These are phyloP conservation scores for Vigna unguiculata DNA, from an alignment of 306 rosid genomes.

Conservation along the genomic window DNA sequence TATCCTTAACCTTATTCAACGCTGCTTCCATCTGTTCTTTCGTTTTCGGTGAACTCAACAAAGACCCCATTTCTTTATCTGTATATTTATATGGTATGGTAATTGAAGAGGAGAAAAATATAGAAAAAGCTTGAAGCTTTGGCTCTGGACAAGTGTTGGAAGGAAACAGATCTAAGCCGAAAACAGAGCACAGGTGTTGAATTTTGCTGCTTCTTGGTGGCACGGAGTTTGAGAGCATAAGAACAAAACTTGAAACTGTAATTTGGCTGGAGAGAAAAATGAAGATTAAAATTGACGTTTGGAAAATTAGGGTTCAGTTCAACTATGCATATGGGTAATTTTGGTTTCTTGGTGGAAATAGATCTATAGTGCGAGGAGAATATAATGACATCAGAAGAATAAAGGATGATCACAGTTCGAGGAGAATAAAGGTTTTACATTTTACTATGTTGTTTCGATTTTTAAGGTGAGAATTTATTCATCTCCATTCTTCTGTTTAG, in stretches of 20 bases:
- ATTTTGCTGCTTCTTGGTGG: constrained; percentile 23
- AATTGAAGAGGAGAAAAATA: background rate
- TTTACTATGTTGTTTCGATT: too few species aligned
- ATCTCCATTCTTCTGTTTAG: too few species aligned
- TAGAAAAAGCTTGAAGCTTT: constrained; percentile 1
- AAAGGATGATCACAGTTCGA: too few species aligned
- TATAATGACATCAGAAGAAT: too few species aligned
- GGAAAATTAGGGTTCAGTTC: constrained; percentile 23
- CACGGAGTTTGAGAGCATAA: background rate
- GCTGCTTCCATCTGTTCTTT: constrained; percentile 49
- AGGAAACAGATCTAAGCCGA: background rate
- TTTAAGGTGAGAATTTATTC: too few species aligned
- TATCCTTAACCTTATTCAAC: constrained; percentile 49
- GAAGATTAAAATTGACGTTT: background rate
- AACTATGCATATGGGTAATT: background rate
- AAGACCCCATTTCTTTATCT: constrained; percentile 45
- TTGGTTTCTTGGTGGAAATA: too few species aligned
- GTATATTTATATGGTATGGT: constrained; percentile 1
- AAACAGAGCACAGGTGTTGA: constrained; percentile 37
- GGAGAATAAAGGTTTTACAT: too few species aligned
- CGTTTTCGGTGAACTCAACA: constrained; percentile 27
- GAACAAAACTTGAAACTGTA: background rate
- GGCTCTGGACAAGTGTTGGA: constrained; percentile 41
- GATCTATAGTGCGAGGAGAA: too few species aligned
- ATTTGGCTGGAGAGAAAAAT: background rate